Percentiles rank a stretch among this genome's conserved stretches.
Conservation (phyloP, 805 yeast species). For the Priceomyces medius region DNA sequence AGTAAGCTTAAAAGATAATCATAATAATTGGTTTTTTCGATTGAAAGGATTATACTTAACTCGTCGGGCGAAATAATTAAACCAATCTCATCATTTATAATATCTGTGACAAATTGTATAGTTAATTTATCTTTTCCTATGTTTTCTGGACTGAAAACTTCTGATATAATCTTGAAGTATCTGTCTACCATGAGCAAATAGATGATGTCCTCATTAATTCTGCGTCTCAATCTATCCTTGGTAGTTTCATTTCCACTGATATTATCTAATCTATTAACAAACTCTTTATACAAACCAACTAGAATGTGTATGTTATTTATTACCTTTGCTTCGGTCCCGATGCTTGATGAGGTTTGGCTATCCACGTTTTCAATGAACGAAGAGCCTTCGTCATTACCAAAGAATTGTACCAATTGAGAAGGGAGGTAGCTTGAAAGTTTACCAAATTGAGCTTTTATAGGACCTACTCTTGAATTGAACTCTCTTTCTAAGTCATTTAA, state of each 20-base stretch:
- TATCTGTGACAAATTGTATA: conserved; percentile 9
- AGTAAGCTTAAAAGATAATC: conserved; percentile 23
- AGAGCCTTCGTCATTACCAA: not conserved
- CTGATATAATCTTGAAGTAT: conserved; percentile 17
- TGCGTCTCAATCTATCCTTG: conserved; percentile 17
- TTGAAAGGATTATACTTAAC: conserved; percentile 8
- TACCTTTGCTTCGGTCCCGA: not conserved
- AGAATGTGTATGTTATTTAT: conserved; percentile 7
- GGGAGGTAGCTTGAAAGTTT: conserved; percentile 12
- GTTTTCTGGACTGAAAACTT: conserved; percentile 3
- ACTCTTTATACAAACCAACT: conserved; percentile 2
- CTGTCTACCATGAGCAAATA: conserved; percentile 16
- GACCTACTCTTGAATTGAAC: conserved; percentile 11
- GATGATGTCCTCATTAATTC: conserved; percentile 20
- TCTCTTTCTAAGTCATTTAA: conserved; percentile 14
- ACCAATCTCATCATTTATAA: conserved; percentile 9
- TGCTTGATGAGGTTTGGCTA: not conserved
- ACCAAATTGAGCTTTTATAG: conserved; percentile 12
- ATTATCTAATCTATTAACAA: conserved; percentile 6
- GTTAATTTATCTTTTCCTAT: not conserved
- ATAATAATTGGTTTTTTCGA: conserved; percentile 15
- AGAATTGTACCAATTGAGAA: conserved; percentile 5
- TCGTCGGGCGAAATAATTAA: conserved; percentile 20
- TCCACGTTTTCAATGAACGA: not conserved
- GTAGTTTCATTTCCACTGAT: conserved; percentile 14